Conservation (phyloP, 73 alveolate genomes). For the Paramecium biaurelia region DNA sequence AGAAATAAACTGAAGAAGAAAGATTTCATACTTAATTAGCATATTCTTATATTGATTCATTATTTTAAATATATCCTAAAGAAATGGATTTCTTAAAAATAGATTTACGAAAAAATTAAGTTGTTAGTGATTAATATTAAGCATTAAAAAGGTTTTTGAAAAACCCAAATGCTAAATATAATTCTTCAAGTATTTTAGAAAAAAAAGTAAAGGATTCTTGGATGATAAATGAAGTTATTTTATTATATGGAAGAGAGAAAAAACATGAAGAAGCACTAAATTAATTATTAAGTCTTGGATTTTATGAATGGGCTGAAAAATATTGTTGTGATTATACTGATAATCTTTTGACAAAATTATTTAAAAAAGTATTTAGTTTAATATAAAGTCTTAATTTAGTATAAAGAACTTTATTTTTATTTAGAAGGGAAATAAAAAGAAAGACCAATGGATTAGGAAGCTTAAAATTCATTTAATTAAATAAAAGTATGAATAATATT, state of each 20-base stretch:
- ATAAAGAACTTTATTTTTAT: slow-evolving; percentile 19
- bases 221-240: slow-evolving; percentile 31
- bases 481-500: background rate
- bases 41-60: slow-evolving; percentile 40
- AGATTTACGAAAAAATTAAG: background rate
- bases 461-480: background rate
- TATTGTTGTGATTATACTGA: slow-evolving; percentile 59
- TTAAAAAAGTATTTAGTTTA: slow-evolving; percentile 21
- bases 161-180: slow-evolving; percentile 48
- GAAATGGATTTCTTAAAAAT: background rate
- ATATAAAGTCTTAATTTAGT: background rate
- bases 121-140: background rate
- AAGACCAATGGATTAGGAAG: background rate
- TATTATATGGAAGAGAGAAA: slow-evolving; percentile 54
- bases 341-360: slow-evolving; percentile 49
- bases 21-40: slow-evolving; percentile 52
- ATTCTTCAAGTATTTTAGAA: slow-evolving; percentile 32
- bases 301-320: slow-evolving; percentile 55
- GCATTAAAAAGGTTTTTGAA: background rate
- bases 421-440: background rate
- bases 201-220: slow-evolving; percentile 27
- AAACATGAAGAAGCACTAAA: slow-evolving; percentile 56
- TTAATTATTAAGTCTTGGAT: background rate
- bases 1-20: slow-evolving; percentile 40
- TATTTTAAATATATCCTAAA: background rate